These are phyloP conservation scores for Agaricales sp. DNA, from an alignment of 1,284 basidiomycete species.

Conservation along the genomic window DNA sequence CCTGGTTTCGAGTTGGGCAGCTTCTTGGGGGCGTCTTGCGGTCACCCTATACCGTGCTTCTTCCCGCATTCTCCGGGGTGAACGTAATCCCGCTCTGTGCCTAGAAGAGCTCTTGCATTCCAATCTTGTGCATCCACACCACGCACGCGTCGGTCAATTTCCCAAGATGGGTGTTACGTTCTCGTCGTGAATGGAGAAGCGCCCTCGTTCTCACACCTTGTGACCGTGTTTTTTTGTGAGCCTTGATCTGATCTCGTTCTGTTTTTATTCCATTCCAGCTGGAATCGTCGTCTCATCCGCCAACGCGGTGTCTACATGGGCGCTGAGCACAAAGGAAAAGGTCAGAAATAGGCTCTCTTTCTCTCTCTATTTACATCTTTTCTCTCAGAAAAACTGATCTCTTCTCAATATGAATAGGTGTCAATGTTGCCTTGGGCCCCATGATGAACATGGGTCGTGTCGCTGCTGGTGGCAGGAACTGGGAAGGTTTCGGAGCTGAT, in stretches of 20 bases:
- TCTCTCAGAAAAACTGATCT: background rate
- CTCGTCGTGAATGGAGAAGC: too few species aligned
- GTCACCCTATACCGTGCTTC: slow-evolving; percentile 2
- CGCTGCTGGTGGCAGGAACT: slow-evolving; percentile 65
- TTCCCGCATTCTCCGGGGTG: too few species aligned
- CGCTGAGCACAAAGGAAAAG: slow-evolving; percentile 64
- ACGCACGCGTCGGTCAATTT: too few species aligned
- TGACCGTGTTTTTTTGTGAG: too few species aligned
- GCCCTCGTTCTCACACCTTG: too few species aligned
- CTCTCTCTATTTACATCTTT: background rate
- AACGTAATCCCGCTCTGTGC: too few species aligned
- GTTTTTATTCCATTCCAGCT: too few species aligned
- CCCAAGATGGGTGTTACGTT: too few species aligned
- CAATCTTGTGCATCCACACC: too few species aligned
- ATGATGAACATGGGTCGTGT: slow-evolving; percentile 69
- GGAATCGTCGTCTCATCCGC: slow-evolving; percentile 58
- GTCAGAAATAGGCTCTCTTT: background rate
- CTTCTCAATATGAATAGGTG: slow-evolving; percentile 34
- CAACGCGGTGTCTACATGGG: slow-evolving; percentile 70
- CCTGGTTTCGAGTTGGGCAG: slow-evolving; percentile 17
- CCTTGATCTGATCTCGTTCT: too few species aligned
- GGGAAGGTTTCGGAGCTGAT: slow-evolving; percentile 79
- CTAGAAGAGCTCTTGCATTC: too few species aligned
- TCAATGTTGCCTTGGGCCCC: slow-evolving; percentile 55
- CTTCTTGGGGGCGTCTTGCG: slow-evolving; percentile 17